Conservation (phyloP, 441 rosid species). For the Hura crepitans region DNA sequence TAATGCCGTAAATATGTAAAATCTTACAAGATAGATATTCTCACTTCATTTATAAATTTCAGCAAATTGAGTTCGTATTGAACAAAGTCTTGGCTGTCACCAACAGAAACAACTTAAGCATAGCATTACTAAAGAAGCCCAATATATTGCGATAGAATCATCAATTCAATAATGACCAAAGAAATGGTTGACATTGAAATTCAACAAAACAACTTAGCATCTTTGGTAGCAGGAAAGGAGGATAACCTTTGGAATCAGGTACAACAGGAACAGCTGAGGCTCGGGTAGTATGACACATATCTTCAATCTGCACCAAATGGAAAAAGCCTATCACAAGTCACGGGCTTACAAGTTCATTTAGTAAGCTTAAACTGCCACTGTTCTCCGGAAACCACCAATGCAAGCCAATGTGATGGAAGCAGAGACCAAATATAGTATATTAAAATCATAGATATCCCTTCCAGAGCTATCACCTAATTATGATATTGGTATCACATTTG, state of each 20-base stretch:
- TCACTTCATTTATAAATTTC: not conserved
- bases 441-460: not conserved
- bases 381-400: not conserved
- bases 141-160: not conserved
- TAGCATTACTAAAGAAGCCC: not conserved
- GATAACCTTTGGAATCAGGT: slow-evolving; percentile 85
- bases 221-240: slow-evolving; percentile 4
- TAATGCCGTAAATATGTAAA: not conserved
- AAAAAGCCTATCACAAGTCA: slow-evolving; percentile 14
- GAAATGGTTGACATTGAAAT: not conserved
- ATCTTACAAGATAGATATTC: not conserved
- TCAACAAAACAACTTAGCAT: slow-evolving; percentile 6
- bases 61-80: not conserved
- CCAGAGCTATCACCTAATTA: slow-evolving; percentile 6
- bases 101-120: not conserved
- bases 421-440: not conserved
- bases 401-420: not conserved
- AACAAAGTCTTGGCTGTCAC: not conserved
- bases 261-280: slow-evolving; percentile 84
- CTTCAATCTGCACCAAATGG: slow-evolving; percentile 58
- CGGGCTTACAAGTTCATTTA: slow-evolving; percentile 18
- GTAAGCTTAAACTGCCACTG: not conserved
- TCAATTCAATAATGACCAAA: not conserved
- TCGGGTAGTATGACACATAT: slow-evolving; percentile 68
- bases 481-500: not conserved